Base-by-base conservation (phyloP, 495 filamentous ascomycete species). In the Aspergillus baeticus region DNA sequence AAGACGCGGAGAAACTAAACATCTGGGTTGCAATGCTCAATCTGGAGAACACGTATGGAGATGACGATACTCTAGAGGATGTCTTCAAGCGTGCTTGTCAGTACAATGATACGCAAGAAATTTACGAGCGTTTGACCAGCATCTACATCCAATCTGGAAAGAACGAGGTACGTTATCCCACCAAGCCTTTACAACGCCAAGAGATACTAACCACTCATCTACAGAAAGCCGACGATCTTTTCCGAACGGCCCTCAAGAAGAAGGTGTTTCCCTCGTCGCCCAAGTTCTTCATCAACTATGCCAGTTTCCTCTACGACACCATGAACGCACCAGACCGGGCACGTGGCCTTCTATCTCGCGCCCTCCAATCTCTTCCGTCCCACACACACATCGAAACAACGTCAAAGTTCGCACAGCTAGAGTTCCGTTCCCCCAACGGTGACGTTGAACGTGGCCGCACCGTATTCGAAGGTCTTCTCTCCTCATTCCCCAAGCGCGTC, bases 11-110 rank as follows among this genome's bases (percentile, higher is more conserved):
- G 70, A 96, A 96, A 76, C 73, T 94, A 63, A 96, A 96, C 72
- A 82, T 96, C 57, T 98, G 94, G 94, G 84, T 92, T 58, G 95
- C 90, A 2, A 82, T 93, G 70, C 81, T 98, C 57, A 97, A 98
- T 73, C 79, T 98, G 58, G 94, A 98, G 70, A 91, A 92, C 62
- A 84, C 87, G 3, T 98, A 94, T 63, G 92, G 94, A 49, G 88
- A 77, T 55, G 87, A 92, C 23, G 92, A 94, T 51, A 83, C 82
- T n/a, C 72, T 95, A 2, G 89, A 96, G 31, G 88, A 89, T 29
- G 84, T 89, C 46, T 98, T 98, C 79, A 91, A 89, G 76, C 85
- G 89, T 44, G 94, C 94, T 4, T 96, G 92, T 72, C 88, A 92
- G 64, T 92, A 92, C 75, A 96, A 96, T 62, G 93, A 98, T 62